phyloP scores from a whole-genome alignment of 1,284 basidiomycete genomes.

The Stygiomarasmius scandens region DNA sequence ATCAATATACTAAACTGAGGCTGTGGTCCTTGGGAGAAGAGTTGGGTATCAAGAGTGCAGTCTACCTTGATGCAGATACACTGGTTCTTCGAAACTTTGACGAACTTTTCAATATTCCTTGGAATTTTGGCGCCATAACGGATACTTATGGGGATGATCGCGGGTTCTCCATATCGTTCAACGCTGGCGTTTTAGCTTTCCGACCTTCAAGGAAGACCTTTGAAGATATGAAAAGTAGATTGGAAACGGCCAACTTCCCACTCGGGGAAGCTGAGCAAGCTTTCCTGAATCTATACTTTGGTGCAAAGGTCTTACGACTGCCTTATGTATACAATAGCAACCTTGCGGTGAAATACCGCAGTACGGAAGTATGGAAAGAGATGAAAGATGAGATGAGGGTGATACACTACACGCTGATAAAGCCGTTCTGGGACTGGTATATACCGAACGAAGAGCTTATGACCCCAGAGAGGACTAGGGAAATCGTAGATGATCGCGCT shows the following conservation, averaged over 20 bases:
- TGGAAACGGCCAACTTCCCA: slow-evolving; percentile 38
- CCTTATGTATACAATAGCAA: slow-evolving; percentile 51
- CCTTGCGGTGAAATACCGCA: slow-evolving; percentile 42
- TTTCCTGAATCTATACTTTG: slow-evolving; percentile 48
- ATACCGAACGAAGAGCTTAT: not conserved
- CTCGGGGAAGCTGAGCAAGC: slow-evolving; percentile 43
- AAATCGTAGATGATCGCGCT: not conserved
- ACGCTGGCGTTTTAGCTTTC: slow-evolving; percentile 45
- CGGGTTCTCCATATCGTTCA: slow-evolving; percentile 41
- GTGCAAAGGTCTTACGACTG: slow-evolving; percentile 36
- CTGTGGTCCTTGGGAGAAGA: slow-evolving; percentile 42
- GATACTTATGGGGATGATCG: slow-evolving; percentile 36
- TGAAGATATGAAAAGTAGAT: slow-evolving; percentile 36
- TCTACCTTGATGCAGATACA: slow-evolving; percentile 49
- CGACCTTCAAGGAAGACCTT: slow-evolving; percentile 35
- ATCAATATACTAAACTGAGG: slow-evolving; percentile 48
- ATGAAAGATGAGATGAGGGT: not conserved
- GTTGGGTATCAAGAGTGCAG: slow-evolving; percentile 30
- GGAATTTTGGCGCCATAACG: slow-evolving; percentile 45
- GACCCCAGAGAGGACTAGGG: not conserved
- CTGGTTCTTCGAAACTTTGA: slow-evolving; percentile 44
- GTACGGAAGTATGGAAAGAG: slow-evolving; percentile 1
- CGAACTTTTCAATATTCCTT: slow-evolving; percentile 48
- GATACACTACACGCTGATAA: not conserved
- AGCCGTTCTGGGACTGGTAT: not conserved